Evolutionary conservation across 768 basidiomycete genomes (phyloP).

Genomic region (Podaxis rugospora): DNA sequence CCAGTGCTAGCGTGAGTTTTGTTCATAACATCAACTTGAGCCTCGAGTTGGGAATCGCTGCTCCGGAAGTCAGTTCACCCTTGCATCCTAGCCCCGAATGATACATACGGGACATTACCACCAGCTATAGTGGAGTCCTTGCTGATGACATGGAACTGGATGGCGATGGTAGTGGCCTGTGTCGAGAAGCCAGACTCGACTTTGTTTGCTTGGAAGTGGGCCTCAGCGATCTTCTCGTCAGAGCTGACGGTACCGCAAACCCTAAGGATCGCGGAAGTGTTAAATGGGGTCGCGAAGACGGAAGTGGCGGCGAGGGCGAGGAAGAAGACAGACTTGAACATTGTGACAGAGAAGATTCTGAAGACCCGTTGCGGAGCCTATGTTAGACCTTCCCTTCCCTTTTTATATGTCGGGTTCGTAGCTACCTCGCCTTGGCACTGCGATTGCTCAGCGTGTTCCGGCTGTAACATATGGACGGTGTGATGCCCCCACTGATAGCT

Average conservation of each 20-base stretch:
- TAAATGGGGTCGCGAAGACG: conserved; percentile 25
- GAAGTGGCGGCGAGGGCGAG: conserved; percentile 24
- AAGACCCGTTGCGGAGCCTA: conserved; percentile 2
- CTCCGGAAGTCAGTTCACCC: not conserved
- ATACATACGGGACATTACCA: conserved; percentile 36
- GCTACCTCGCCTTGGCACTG: not conserved
- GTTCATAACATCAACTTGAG: conserved; percentile 39
- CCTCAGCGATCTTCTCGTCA: conserved; percentile 32
- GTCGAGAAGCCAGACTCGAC: conserved; percentile 14
- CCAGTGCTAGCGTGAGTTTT: conserved; percentile 32
- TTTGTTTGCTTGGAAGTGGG: conserved; percentile 36
- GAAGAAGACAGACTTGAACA: conserved; percentile 24
- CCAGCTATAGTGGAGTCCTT: conserved; percentile 25
- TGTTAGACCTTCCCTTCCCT: not conserved
- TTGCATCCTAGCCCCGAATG: not conserved
- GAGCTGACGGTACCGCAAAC: conserved; percentile 35
- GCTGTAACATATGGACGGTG: not conserved
- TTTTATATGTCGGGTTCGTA: conserved; percentile 1
- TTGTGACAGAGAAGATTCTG: conserved; percentile 7
- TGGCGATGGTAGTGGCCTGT: conserved; percentile 13
- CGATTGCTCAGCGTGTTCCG: not conserved
- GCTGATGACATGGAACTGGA: conserved; percentile 29
- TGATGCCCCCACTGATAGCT: not conserved
- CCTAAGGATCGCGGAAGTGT: conserved; percentile 17
- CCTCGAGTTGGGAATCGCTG: conserved; percentile 32